Conservation (phyloP, 2,329 filamentous ascomycete species). For the Hansfordia pulvinata region DNA sequence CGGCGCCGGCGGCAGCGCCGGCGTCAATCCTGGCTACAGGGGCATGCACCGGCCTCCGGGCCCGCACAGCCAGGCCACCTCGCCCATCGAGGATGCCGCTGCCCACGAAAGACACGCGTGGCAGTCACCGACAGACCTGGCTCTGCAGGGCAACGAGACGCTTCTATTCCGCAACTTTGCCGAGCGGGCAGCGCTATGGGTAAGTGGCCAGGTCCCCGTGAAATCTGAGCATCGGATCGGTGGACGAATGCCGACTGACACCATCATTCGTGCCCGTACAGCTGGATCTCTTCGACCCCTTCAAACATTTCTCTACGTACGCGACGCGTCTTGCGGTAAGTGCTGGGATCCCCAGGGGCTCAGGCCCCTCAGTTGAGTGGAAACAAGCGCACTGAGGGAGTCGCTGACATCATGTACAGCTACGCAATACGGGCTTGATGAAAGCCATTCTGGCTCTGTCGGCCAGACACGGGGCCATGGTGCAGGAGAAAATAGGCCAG, state of each 20-base stretch:
- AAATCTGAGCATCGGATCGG: too few species aligned
- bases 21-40: constrained; percentile 1
- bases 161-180: constrained; percentile 15
- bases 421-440: constrained; percentile 40
- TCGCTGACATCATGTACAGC: constrained; percentile 2
- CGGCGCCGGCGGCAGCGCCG: too few species aligned
- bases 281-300: constrained; percentile 19
- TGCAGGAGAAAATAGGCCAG: constrained; percentile 7
- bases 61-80: constrained; percentile 1
- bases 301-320: constrained; percentile 17
- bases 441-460: constrained; percentile 43
- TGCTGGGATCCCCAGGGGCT: too few species aligned
- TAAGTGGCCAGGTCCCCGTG: too few species aligned
- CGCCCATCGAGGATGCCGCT: constrained; percentile 4
- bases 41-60: constrained; percentile 1
- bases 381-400: neutral
- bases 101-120: constrained; percentile 11
- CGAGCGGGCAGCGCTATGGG: constrained; percentile 11
- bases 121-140: constrained; percentile 11
- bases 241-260: neutral
- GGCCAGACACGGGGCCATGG: constrained; percentile 26
- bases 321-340: constrained; percentile 17
- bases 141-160: constrained; percentile 11
- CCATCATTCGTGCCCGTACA: constrained; percentile 2
- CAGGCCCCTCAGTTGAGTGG: too few species aligned